Evolutionary conservation across 2,329 filamentous ascomycete genomes (phyloP).

Genomic region (Talaromyces sp.): DNA sequence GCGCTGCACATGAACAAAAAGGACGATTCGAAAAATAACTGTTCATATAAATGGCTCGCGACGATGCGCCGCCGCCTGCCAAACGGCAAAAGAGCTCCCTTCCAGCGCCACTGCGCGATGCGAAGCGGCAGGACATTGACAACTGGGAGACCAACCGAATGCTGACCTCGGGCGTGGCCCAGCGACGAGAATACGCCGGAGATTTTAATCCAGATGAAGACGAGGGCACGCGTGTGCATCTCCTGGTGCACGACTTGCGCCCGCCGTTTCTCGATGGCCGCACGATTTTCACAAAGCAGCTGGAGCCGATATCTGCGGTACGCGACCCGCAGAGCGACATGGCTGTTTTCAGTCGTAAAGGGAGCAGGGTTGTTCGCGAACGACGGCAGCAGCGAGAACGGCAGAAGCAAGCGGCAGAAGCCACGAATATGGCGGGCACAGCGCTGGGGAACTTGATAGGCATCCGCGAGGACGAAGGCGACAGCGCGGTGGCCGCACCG

Average conservation of each 20-base stretch:
- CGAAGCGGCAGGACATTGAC: constrained; percentile 86
- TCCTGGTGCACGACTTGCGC: constrained; percentile 87
- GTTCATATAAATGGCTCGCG: constrained; percentile 23
- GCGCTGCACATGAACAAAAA: not conserved
- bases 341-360: constrained; percentile 95
- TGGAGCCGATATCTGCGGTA: constrained; percentile 90
- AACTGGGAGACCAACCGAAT: constrained; percentile 99
- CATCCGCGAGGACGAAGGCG: constrained; percentile 80
- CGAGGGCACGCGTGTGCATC: constrained; percentile 79
- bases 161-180: constrained; percentile 92
- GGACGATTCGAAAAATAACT: not conserved
- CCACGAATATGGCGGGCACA: constrained; percentile 87
- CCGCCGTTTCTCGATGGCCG: constrained; percentile 93
- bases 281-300: constrained; percentile 93
- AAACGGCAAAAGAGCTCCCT: constrained; percentile 35
- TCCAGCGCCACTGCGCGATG: constrained; percentile 31
- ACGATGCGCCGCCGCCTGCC: constrained; percentile 31
- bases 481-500: constrained; percentile 75
- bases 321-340: constrained; percentile 94
- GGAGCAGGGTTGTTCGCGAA: constrained; percentile 88
- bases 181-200: constrained; percentile 71
- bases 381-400: constrained; percentile 86
- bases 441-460: constrained; percentile 93
- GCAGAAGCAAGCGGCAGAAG: constrained; percentile 89
- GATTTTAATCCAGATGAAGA: constrained; percentile 83